Base-by-base conservation (phyloP, 371 early-diverging fungal genomes). In the Mucor sp. region DNA sequence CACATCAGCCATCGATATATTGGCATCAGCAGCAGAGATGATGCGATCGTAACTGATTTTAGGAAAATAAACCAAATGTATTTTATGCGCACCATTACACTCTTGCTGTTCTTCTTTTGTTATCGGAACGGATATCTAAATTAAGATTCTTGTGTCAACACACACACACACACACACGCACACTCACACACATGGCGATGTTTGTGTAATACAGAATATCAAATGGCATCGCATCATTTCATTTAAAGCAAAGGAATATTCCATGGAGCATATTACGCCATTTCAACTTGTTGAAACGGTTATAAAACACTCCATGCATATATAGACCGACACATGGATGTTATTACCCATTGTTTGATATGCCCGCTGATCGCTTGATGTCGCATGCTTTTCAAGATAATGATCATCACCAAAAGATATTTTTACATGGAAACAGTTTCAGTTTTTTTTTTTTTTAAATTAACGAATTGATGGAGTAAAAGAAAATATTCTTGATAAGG, bases 11-110 rank as follows among this genome's bases (percentile, higher is more conserved):
- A 74, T 81, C 37, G 81, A 81, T 59, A 70, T 78, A 21, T 47
- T 78, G 17, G 78, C 81, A 15, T 70, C 75, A 19, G 81, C 81
- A 1, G 81, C 81, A 14, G 81, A 80, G 58, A 78, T 75, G 63
- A 71, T 80, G 39, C 76, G 58, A 27, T 12, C 53, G 27, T 53
- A 27, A 53, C 14, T 21, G 3, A 21, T 19, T 21, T 21, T 47
- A 47, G 3, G 37, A 41, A n/a, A 41, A 41, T 41, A 41, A 41
- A 41, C 41, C 0, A 15, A 15, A 15, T 17, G 41, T 41, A 41
- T 41, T 41, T 41, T 41, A 41, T 17, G 37, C 37, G 1, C 33
- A 4, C 4, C n/a, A n/a, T n/a, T 33, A 33, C 3, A 37, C 11
- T 3, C 14, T 41, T 41, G 41, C 11, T 17, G 5, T 41, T 41